These are phyloP conservation scores for Kurtzmaniella fragi DNA, from an alignment of 805 yeast species.

Conservation along the genomic window DNA sequence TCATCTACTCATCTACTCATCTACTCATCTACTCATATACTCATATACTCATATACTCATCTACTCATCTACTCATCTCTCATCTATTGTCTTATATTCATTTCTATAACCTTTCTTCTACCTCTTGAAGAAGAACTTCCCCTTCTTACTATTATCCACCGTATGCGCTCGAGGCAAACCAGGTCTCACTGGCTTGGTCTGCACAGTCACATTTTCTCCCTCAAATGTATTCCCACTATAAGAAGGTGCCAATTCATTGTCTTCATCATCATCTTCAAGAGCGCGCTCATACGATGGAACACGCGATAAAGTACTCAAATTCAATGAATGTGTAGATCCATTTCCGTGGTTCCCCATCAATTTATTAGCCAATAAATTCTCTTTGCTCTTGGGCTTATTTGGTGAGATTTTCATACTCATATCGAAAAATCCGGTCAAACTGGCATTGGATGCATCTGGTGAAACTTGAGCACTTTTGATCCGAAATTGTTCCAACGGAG, in stretches of 20 bases:
- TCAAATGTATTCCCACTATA: background rate
- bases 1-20: too few species aligned
- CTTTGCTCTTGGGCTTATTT: conserved; percentile 8
- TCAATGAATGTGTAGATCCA: conserved; percentile 12
- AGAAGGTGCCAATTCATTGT: conserved; percentile 16
- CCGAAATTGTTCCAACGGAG: conserved; percentile 34
- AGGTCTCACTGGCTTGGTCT: background rate
- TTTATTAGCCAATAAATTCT: conserved; percentile 5
- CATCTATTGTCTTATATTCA: too few species aligned
- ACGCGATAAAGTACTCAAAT: conserved; percentile 19
- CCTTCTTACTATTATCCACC: background rate
- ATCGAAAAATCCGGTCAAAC: conserved; percentile 29
- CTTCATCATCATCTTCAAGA: conserved; percentile 26
- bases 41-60: too few species aligned
- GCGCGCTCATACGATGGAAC: conserved; percentile 40
- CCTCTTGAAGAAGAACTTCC: background rate
- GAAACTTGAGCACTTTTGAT: conserved; percentile 10
- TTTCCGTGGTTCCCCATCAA: conserved; percentile 1
- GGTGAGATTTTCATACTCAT: conserved; percentile 4
- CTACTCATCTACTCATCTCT: too few species aligned
- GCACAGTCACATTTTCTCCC: background rate
- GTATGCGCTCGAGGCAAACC: background rate
- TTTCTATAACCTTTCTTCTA: too few species aligned
- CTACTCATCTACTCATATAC: too few species aligned
- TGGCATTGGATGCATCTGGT: conserved; percentile 10